Percentiles rank a stretch among this genome's conserved stretches.
Conservation (phyloP, 805 yeast genomes). For the Clavispora carvajalis region DNA sequence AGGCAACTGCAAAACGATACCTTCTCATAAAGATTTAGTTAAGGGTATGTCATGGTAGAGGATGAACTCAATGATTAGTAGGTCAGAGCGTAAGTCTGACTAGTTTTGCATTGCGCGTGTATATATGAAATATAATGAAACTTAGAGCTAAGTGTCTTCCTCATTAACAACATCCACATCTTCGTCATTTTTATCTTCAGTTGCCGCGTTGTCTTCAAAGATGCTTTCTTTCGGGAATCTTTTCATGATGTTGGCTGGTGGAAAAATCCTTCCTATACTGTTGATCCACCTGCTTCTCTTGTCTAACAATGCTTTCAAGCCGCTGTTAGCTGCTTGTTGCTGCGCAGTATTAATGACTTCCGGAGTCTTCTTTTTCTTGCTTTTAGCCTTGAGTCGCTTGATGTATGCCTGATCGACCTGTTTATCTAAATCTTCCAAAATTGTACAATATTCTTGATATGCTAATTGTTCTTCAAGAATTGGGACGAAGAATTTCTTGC, state of each 20-base stretch:
- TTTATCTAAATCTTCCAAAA: conserved; percentile 88
- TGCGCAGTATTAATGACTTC: conserved; percentile 32
- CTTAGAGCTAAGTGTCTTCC: conserved; percentile 5
- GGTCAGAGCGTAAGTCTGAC: not conserved
- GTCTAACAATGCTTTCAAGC: conserved; percentile 73
- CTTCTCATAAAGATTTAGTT: conserved; percentile 56
- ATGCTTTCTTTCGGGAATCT: conserved; percentile 64
- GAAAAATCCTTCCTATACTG: conserved; percentile 83
- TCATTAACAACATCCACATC: conserved; percentile 20
- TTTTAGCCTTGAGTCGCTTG: conserved; percentile 73
- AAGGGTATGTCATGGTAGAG: conserved; percentile 27
- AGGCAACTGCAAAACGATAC: conserved; percentile 72
- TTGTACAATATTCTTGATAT: conserved; percentile 88
- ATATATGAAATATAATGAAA: conserved; percentile 2
- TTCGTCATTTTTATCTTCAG: conserved; percentile 31
- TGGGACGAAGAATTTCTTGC: conserved; percentile 65
- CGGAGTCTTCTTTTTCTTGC: conserved; percentile 50
- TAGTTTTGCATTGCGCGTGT: not conserved
- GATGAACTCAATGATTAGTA: not conserved
- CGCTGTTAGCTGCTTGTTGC: conserved; percentile 71
- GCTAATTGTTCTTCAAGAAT: conserved; percentile 83
- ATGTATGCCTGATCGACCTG: conserved; percentile 94
- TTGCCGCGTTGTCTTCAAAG: conserved; percentile 37
- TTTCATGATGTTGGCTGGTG: conserved; percentile 62
- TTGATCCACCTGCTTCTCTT: conserved; percentile 86